Conservation (phyloP, 2,329 filamentous ascomycete species). For the Trichoderma pleuroti region DNA sequence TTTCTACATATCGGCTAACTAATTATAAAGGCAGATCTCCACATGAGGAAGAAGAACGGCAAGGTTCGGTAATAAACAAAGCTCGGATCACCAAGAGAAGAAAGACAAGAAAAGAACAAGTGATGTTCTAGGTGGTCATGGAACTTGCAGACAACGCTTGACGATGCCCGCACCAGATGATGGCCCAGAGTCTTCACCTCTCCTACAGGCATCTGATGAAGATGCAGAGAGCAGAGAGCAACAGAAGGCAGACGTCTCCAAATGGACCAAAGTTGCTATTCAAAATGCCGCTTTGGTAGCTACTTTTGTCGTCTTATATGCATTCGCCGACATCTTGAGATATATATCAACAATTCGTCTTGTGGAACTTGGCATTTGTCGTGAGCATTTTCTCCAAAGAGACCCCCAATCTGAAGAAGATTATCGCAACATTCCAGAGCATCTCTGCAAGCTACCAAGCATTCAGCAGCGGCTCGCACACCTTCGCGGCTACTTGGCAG, state of each 20-base stretch:
- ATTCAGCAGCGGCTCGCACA: constrained; percentile 14
- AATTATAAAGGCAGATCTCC: neutral
- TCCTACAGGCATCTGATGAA: neutral
- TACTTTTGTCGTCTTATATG: constrained; percentile 5
- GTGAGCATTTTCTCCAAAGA: constrained; percentile 1
- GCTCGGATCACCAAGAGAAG: neutral
- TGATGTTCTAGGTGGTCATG: neutral
- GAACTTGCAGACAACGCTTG: neutral
- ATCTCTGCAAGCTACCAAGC: neutral
- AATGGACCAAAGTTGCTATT: neutral
- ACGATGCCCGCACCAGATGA: neutral
- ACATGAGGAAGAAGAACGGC: neutral
- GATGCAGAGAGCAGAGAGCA: neutral
- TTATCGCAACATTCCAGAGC: neutral
- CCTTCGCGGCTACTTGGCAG: neutral
- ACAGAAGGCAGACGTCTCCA: neutral
- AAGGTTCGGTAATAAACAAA: neutral
- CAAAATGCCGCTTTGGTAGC: neutral
- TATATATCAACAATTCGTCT: constrained; percentile 2
- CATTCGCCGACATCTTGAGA: constrained; percentile 6
- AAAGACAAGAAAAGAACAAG: neutral
- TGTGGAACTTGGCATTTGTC: neutral
- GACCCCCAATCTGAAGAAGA: neutral
- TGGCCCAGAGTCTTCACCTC: neutral
- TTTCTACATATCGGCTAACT: neutral